Evolutionary conservation across 345 rosid genomes (phyloP).

Genomic region (Brassica cretica): DNA sequence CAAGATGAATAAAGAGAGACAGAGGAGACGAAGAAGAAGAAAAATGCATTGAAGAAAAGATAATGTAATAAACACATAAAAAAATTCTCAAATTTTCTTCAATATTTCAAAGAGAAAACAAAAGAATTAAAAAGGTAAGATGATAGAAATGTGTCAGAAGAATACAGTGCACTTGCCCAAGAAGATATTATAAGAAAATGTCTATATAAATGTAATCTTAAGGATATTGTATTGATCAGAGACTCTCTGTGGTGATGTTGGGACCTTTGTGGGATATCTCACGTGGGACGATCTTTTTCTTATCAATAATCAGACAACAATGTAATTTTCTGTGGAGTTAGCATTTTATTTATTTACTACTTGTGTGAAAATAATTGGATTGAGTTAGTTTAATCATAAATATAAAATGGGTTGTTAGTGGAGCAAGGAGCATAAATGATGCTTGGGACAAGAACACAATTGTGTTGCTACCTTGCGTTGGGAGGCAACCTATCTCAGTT

Average conservation of each 20-base stretch:
- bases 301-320: constrained; percentile 14
- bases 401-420: constrained; percentile 35
- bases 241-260: constrained; percentile 55
- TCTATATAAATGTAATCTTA: constrained; percentile 42
- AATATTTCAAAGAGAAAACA: constrained; percentile 6
- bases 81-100: neutral
- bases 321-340: constrained; percentile 19
- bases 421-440: constrained; percentile 63
- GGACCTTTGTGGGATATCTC: constrained; percentile 67
- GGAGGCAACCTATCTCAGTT: constrained; percentile 69
- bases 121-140: constrained; percentile 23
- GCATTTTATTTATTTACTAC: constrained; percentile 1
- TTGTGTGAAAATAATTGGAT: constrained; percentile 13
- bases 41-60: constrained; percentile 35
- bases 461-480: constrained; percentile 58
- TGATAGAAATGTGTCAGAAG: constrained; percentile 67
- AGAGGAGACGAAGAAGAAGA: neutral
- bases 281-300: constrained; percentile 44
- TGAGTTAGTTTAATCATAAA: constrained; percentile 15
- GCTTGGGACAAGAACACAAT: constrained; percentile 65
- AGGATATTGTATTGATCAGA: constrained; percentile 42
- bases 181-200: constrained; percentile 40
- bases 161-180: constrained; percentile 62
- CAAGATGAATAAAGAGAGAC: constrained; percentile 20
- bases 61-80: constrained; percentile 5